These are phyloP conservation scores for cucumber (Cucumis sativus) DNA, from an alignment of 306 rosid species.

Conservation along the genomic window DNA sequence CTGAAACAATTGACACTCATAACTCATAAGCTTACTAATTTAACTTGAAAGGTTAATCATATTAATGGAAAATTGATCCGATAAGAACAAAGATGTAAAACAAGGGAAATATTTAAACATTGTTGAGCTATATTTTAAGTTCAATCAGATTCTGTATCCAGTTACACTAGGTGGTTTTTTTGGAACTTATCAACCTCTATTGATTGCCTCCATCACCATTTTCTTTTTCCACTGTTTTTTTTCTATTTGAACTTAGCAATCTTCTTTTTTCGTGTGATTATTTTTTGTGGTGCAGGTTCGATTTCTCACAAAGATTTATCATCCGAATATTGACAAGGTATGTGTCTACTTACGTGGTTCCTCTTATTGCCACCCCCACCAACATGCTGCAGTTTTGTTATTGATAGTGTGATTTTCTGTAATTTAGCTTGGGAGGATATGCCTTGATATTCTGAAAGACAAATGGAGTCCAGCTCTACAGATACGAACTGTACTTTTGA, in stretches of 20 bases:
- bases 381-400: not conserved
- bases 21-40: not conserved
- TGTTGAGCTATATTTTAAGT: not conserved
- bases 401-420: slow-evolving; percentile 1
- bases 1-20: not conserved
- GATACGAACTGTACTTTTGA: slow-evolving; percentile 19
- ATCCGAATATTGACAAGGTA: slow-evolving; percentile 98
- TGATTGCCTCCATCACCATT: not conserved
- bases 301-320: slow-evolving; percentile 90
- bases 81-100: not conserved
- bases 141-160: not conserved
- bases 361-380: not conserved
- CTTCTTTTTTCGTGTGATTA: not conserved
- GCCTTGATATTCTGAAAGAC: slow-evolving; percentile 23
- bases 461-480: slow-evolving; percentile 22
- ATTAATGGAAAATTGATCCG: not conserved
- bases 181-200: not conserved
- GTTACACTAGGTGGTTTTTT: not conserved
- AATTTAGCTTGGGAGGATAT: slow-evolving; percentile 15
- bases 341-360: not conserved
- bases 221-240: slow-evolving; percentile 3
- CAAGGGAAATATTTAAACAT: not conserved
- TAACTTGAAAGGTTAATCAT: not conserved
- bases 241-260: not conserved
- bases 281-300: slow-evolving; percentile 51